Conservation (phyloP, 2,329 filamentous ascomycete species). For the Diaporthe vaccinii region DNA sequence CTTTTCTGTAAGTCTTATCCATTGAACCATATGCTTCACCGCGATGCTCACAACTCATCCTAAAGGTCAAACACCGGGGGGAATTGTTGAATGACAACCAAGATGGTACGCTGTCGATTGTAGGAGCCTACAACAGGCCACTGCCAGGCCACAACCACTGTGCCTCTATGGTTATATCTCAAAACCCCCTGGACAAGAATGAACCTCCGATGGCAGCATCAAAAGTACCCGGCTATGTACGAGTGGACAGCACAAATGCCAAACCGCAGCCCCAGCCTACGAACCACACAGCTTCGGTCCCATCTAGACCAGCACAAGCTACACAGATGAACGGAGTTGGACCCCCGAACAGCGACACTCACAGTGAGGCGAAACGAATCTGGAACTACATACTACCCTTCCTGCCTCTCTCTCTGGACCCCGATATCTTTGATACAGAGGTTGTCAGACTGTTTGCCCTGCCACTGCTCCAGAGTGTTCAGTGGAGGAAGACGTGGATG, state of each 20-base stretch:
- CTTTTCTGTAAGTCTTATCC: constrained; percentile 37
- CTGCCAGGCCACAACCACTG: constrained; percentile 4
- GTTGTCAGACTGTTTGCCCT: constrained; percentile 27
- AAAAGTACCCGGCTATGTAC: background rate
- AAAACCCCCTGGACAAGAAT: constrained; percentile 21
- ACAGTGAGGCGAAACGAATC: constrained; percentile 19
- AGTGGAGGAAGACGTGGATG: constrained; percentile 19
- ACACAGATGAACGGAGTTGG: background rate
- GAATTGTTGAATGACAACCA: constrained; percentile 40
- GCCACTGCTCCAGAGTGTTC: constrained; percentile 14
- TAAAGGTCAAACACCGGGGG: constrained; percentile 35
- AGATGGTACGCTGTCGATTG: constrained; percentile 38
- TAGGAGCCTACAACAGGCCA: constrained; percentile 31
- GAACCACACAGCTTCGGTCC: background rate
- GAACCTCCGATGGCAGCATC: constrained; percentile 32
- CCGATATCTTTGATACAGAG: background rate
- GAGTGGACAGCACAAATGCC: background rate
- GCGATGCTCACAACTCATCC: background rate
- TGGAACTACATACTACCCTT: constrained; percentile 38
- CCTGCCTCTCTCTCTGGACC: constrained; percentile 14
- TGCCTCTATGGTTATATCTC: constrained; percentile 27
- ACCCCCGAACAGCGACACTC: background rate
- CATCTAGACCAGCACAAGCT: background rate
- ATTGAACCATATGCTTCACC: background rate
- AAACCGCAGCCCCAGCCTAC: background rate